Conservation (phyloP, 805 yeast genomes). For the Kazachstania martiniae region DNA sequence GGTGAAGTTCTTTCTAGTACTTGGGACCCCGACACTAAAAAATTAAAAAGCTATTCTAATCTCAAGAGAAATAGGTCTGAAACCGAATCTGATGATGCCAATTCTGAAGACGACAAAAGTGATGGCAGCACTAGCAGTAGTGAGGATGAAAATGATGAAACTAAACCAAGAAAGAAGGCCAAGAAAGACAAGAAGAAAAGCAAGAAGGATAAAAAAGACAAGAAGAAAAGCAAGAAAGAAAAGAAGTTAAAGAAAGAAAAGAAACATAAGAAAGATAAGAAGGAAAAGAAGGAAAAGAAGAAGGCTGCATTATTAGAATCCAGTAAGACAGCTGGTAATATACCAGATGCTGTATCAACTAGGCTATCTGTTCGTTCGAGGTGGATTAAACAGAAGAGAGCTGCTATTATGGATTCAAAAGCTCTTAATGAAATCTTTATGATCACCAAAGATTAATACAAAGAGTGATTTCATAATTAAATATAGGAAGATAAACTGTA, state of each 20-base stretch:
- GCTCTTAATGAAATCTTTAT: constrained; percentile 89
- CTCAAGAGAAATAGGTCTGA: constrained; percentile 23
- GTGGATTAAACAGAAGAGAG: constrained; percentile 84
- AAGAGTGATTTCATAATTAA: neutral
- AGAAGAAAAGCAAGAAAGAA: constrained; percentile 23
- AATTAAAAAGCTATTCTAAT: constrained; percentile 22
- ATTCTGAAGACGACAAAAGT: constrained; percentile 16
- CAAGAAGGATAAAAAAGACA: constrained; percentile 20
- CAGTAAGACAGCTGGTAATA: constrained; percentile 13
- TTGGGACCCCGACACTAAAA: constrained; percentile 54
- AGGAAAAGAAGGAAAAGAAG: constrained; percentile 22
- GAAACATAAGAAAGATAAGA: constrained; percentile 18
- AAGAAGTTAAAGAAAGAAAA: constrained; percentile 26
- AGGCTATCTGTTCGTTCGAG: constrained; percentile 68
- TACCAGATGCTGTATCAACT: constrained; percentile 33
- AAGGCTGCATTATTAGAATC: constrained; percentile 17
- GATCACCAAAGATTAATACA: constrained; percentile 40
- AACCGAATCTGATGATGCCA: constrained; percentile 15
- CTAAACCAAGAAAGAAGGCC: constrained; percentile 17
- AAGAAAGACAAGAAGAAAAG: constrained; percentile 25
- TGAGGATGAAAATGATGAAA: constrained; percentile 22
- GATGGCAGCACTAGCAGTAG: constrained; percentile 21
- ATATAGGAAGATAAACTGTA: no score
- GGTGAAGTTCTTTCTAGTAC: constrained; percentile 81
- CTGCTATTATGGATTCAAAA: constrained; percentile 81